These are phyloP conservation scores for Penicillium bovifimosum DNA, from an alignment of 495 filamentous ascomycete species.

Conservation along the genomic window DNA sequence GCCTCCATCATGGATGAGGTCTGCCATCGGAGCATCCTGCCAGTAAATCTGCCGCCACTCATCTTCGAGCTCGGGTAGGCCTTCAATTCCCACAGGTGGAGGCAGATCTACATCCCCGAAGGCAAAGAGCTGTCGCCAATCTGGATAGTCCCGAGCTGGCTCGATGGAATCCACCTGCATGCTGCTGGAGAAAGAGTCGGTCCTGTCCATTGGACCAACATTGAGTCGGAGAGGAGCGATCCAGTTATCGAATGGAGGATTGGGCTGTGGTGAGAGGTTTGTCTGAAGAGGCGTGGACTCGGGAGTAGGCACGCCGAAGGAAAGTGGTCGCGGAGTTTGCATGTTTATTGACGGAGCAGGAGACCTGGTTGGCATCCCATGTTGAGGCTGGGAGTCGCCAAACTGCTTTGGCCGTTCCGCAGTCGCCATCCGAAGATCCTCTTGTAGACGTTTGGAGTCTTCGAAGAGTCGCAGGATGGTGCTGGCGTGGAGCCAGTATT, in stretches of 20 bases:
- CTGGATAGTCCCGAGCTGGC: constrained; percentile 34
- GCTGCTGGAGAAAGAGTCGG: constrained; percentile 20
- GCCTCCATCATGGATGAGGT: constrained; percentile 39
- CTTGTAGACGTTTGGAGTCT: constrained; percentile 42
- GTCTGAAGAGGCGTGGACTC: constrained; percentile 27
- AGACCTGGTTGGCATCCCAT: constrained; percentile 17
- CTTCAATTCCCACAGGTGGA: constrained; percentile 36
- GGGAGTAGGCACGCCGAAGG: constrained; percentile 35
- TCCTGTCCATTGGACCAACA: constrained; percentile 24
- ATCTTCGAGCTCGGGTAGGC: constrained; percentile 40
- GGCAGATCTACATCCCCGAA: constrained; percentile 40
- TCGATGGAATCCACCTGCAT: constrained; percentile 34
- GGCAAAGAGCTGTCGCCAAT: constrained; percentile 45
- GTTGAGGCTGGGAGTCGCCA: constrained; percentile 15
- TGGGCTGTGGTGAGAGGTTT: constrained; percentile 23
- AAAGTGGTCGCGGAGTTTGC: constrained; percentile 23
- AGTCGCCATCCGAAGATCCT: constrained; percentile 39
- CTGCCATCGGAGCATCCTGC: constrained; percentile 43
- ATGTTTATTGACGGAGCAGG: constrained; percentile 18
- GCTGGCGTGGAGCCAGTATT: constrained; percentile 43
- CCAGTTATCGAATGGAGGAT: constrained; percentile 37
- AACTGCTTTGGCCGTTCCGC: constrained; percentile 35
- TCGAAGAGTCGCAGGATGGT: constrained; percentile 45
- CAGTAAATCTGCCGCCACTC: constrained; percentile 47
- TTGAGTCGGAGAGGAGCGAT: constrained; percentile 30